Conservation (phyloP, 441 rosid genomes). For the Kokia cookei region DNA sequence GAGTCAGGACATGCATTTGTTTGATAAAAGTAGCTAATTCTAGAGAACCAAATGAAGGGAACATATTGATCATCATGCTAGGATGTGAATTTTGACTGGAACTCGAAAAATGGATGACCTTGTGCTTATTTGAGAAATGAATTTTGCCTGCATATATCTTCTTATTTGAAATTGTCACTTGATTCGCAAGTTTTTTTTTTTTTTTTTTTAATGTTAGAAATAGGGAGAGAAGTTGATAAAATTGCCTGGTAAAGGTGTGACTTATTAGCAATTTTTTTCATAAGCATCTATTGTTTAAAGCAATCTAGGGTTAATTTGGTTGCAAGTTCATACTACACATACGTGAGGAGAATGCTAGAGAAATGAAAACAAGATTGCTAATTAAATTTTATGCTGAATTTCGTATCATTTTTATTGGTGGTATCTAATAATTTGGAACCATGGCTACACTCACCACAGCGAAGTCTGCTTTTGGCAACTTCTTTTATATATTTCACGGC, state of each 20-base stretch:
- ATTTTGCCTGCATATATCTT: no score
- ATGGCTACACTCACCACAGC: background rate
- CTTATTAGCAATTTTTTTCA: no score
- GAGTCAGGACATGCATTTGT: no score
- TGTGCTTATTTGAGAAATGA: background rate
- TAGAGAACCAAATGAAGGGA: background rate
- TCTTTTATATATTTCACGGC: no score
- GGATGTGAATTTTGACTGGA: background rate
- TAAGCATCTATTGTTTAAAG: background rate
- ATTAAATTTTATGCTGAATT: background rate
- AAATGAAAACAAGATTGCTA: background rate
- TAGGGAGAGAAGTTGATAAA: background rate
- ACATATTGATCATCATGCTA: background rate
- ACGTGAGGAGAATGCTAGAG: background rate
- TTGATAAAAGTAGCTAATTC: background rate
- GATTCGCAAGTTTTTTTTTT: background rate
- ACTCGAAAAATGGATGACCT: background rate
- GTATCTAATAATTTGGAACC: background rate
- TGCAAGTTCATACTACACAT: background rate
- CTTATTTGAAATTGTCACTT: background rate
- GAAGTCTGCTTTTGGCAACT: background rate
- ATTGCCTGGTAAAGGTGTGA: background rate
- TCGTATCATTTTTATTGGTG: background rate
- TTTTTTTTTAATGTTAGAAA: background rate
- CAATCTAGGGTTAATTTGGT: background rate